These are phyloP conservation scores for Lentinula lateritia DNA, from an alignment of 768 basidiomycete genomes.

Conservation along the genomic window DNA sequence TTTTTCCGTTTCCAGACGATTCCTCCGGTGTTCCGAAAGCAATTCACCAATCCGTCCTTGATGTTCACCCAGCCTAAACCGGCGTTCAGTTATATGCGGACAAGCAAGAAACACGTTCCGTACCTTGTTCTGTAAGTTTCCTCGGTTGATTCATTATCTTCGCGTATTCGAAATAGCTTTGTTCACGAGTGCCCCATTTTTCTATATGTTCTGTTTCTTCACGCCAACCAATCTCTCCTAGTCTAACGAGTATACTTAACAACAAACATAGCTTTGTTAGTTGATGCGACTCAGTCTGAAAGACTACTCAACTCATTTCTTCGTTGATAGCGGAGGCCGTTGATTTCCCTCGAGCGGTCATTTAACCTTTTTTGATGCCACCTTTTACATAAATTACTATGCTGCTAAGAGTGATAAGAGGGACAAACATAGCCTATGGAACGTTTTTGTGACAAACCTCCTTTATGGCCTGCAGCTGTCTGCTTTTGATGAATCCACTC, in stretches of 20 bases:
- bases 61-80: background rate
- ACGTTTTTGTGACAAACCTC: background rate
- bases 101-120: background rate
- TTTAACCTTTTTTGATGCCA: background rate
- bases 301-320: background rate
- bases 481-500: background rate
- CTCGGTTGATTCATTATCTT: background rate
- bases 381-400: background rate
- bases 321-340: background rate
- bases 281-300: background rate
- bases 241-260: background rate
- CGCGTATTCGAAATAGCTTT: background rate
- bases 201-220: background rate
- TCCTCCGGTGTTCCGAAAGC: background rate
- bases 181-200: background rate
- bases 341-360: background rate
- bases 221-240: background rate
- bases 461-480: background rate
- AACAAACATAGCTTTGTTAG: background rate
- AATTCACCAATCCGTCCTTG: background rate
- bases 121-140: background rate
- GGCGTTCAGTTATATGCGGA: too few species aligned
- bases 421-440: background rate
- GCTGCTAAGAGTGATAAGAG: background rate
- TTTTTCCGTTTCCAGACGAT: background rate